These are phyloP conservation scores for Dryadomyces quercus-mongolicae DNA, from an alignment of 2,329 filamentous ascomycete genomes.

Conservation along the genomic window DNA sequence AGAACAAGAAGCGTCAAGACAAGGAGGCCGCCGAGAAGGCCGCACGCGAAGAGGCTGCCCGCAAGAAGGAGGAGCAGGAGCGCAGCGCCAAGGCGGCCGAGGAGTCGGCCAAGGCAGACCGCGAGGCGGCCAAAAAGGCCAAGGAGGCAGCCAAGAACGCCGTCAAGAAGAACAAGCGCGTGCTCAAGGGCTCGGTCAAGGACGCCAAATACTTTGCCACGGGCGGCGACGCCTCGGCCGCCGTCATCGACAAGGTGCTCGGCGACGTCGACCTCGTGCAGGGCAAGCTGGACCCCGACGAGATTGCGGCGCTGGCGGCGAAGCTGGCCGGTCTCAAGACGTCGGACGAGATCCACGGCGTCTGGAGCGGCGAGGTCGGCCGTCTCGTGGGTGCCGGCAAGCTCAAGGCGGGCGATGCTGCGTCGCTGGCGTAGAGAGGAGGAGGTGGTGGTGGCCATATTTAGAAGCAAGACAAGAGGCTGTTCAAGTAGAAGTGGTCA, in stretches of 20 bases:
- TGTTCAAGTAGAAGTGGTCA: too few species aligned
- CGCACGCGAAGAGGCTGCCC: constrained; percentile 70
- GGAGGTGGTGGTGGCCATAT: too few species aligned
- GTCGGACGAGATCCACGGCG: constrained; percentile 70
- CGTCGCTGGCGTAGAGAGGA: constrained; percentile 37
- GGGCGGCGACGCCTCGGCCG: constrained; percentile 56
- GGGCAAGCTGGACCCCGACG: constrained; percentile 78
- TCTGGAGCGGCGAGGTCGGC: constrained; percentile 62
- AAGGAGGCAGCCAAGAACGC: constrained; percentile 99
- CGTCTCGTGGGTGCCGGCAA: neutral
- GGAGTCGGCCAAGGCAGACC: constrained; percentile 71
- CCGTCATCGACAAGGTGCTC: constrained; percentile 71
- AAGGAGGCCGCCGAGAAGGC: constrained; percentile 87
- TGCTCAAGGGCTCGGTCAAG: constrained; percentile 87
- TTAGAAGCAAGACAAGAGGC: too few species aligned
- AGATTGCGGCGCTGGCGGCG: constrained; percentile 70
- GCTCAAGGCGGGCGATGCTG: constrained; percentile 64
- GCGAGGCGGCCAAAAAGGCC: constrained; percentile 81
- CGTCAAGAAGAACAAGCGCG: constrained; percentile 99
- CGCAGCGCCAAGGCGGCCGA: constrained; percentile 72
- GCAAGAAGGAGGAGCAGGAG: constrained; percentile 75
- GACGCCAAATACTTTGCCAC: constrained; percentile 94
- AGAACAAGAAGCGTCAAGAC: constrained; percentile 90
- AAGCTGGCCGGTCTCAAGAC: constrained; percentile 74
- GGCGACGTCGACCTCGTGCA: constrained; percentile 79